phyloP scores from a whole-genome alignment of 176 grass and related monocot species.

The Tuctoria greenei region DNA sequence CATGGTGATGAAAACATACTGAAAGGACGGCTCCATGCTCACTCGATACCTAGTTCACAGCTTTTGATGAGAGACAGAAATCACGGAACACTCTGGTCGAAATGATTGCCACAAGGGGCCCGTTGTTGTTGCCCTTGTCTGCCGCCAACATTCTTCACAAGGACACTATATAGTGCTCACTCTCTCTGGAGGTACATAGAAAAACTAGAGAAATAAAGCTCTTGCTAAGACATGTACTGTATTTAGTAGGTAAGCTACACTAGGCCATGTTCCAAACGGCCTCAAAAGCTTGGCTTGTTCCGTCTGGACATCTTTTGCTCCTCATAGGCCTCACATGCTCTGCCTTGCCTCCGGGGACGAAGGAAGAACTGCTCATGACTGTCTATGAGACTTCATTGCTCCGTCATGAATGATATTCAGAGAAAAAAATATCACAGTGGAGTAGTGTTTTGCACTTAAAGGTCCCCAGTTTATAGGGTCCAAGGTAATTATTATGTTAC shows the following conservation, averaged over 20 bases:
- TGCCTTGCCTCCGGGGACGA: background rate
- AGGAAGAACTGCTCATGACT: background rate
- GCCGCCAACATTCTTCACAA: slow-evolving; percentile 37
- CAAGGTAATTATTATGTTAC: slow-evolving; percentile 12
- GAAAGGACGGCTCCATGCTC: slow-evolving; percentile 9
- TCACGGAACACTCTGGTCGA: slow-evolving; percentile 23
- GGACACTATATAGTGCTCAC: slow-evolving; percentile 29
- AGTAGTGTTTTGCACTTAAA: background rate
- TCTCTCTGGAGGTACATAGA: background rate
- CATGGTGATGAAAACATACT: background rate
- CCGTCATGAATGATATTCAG: slow-evolving; percentile 7
- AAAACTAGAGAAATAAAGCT: slow-evolving; percentile 1
- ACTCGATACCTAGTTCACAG: slow-evolving; percentile 16
- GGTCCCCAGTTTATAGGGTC: background rate
- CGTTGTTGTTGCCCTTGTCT: slow-evolving; percentile 24
- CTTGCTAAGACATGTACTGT: slow-evolving; percentile 31
- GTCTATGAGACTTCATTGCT: background rate
- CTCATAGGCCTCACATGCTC: slow-evolving; percentile 47
- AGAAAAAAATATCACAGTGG: background rate
- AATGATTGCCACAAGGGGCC: slow-evolving; percentile 37
- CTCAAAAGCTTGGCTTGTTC: slow-evolving; percentile 39
- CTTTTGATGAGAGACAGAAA: slow-evolving; percentile 39
- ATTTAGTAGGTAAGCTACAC: slow-evolving; percentile 28
- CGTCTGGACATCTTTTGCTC: slow-evolving; percentile 37
- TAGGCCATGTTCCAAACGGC: slow-evolving; percentile 33